phyloP scores from a whole-genome alignment of 2,329 filamentous ascomycete species.

The Claviceps sp. region DNA sequence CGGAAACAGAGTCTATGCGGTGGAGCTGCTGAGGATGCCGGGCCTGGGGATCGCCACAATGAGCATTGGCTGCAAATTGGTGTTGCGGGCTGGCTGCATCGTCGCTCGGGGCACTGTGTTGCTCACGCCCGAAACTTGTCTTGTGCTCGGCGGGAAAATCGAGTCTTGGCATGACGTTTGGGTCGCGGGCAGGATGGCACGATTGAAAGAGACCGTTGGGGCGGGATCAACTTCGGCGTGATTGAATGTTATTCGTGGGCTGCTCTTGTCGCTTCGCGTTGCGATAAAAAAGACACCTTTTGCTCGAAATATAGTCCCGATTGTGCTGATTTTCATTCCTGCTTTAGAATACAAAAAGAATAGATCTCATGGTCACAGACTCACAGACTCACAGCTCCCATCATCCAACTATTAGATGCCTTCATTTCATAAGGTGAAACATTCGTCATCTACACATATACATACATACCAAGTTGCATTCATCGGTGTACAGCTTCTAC shows the following conservation, averaged over 20 bases:
- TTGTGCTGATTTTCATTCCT: neutral
- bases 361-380: neutral
- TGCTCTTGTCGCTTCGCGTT: neutral
- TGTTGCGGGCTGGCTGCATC: slow-evolving; percentile 51
- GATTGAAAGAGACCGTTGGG: slow-evolving; percentile 47
- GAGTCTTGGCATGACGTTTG: slow-evolving; percentile 69
- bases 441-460: neutral
- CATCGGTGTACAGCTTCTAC: slow-evolving; percentile 7
- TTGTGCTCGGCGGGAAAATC: slow-evolving; percentile 78
- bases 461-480: neutral
- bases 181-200: slow-evolving; percentile 56
- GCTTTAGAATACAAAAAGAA: neutral
- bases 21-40: slow-evolving; percentile 57
- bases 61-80: slow-evolving; percentile 67
- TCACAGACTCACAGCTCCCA: neutral
- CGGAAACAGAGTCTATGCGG: slow-evolving; percentile 54
- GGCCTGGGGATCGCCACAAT: slow-evolving; percentile 51
- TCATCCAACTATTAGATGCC: neutral
- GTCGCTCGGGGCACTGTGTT: slow-evolving; percentile 69
- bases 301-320: neutral
- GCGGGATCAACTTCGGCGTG: neutral
- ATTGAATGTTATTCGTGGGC: neutral
- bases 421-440: neutral
- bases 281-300: neutral
- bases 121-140: slow-evolving; percentile 53